Percentiles rank a stretch among this genome's conserved stretches.
Conservation (phyloP, 371 early-diverging fungal species). For the Zychaea mexicana region DNA sequence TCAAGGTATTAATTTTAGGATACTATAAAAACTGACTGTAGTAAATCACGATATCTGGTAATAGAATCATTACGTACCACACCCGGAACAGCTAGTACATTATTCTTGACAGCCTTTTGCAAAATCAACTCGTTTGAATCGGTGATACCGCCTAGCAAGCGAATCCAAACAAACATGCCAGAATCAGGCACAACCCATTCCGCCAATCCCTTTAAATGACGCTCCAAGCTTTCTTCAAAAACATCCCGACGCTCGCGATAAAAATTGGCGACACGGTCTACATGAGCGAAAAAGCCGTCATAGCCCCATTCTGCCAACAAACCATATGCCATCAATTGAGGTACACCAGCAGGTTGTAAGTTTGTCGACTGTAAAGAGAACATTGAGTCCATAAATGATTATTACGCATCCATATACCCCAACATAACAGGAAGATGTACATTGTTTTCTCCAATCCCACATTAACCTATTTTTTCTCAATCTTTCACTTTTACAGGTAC, state of each 20-base stretch:
- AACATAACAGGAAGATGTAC: no score
- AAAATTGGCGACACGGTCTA: slow-evolving; percentile 53
- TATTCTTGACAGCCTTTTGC: slow-evolving; percentile 68
- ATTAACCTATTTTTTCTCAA: no score
- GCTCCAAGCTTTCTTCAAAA: slow-evolving; percentile 58
- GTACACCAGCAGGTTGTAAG: slow-evolving; percentile 75
- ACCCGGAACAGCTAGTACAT: slow-evolving; percentile 78
- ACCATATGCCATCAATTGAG: slow-evolving; percentile 66
- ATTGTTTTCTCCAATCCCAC: no score
- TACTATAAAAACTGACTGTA: no score
- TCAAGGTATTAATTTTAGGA: no score
- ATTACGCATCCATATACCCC: no score
- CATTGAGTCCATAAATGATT: no score
- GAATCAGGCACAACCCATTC: slow-evolving; percentile 75
- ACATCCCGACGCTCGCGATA: slow-evolving; percentile 64
- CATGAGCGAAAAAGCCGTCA: slow-evolving; percentile 71
- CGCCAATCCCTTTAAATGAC: slow-evolving; percentile 61
- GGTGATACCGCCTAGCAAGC: slow-evolving; percentile 56
- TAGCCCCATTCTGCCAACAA: slow-evolving; percentile 65
- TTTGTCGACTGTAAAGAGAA: no score
- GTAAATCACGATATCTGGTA: no score
- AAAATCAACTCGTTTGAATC: slow-evolving; percentile 70
- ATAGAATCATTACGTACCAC: slow-evolving; percentile 34
- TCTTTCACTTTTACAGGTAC: no score
- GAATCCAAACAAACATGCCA: slow-evolving; percentile 87